Evolutionary conservation across 2,329 filamentous ascomycete genomes (phyloP), one percentile per base, ranked within the genome.

Genomic region (Fusarium sulawesiense): DNA sequence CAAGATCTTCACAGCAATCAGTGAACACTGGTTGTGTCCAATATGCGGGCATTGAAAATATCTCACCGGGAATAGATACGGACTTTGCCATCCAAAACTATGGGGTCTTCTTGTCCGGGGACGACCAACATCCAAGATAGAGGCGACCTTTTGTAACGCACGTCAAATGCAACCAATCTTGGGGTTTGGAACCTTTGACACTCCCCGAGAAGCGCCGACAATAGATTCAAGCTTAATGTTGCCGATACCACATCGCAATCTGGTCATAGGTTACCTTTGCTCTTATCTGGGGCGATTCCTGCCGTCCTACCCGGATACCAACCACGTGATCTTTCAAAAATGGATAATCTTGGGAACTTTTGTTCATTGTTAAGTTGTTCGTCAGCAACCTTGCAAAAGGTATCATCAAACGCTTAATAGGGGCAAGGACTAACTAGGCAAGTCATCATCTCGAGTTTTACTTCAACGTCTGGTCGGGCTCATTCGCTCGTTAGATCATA

Each of bases 151-250:
- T 64, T 59, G 40, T 14, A 34, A 30, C 16, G 32, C 51, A 30
- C 30, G 25, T 20, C 30, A 58, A n/a, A 42, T 32, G 37, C 30
- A 50, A 34, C 20, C 13, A 41, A 34, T 23, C 37, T 16, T 58
- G 16, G 37, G n/a, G 3, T 7, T 7, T 20, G 45, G 59, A 21
- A 59, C 46, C 45, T 59, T 65, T 46, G 40, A 47, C 16, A 14
- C 11, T 13, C 40, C 18, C 13, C 21, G 4, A 59, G 21, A 48
- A 64, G n/a, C 45, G n/a, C 61, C 40, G 27, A 30, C 21, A 20
- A 41, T 21, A 18, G 11, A 65, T 46, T 59, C 40, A 49, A 64
- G 61, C 60, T 59, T 65, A 59, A 64, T 60, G n/a, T 25, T 29
- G 30, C 20, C 32, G 32, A 42, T 56, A 32, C 50, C 21, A 30